phyloP scores from a whole-genome alignment of 2,329 filamentous ascomycete species.

The Pseudogymnoascus sp. region DNA sequence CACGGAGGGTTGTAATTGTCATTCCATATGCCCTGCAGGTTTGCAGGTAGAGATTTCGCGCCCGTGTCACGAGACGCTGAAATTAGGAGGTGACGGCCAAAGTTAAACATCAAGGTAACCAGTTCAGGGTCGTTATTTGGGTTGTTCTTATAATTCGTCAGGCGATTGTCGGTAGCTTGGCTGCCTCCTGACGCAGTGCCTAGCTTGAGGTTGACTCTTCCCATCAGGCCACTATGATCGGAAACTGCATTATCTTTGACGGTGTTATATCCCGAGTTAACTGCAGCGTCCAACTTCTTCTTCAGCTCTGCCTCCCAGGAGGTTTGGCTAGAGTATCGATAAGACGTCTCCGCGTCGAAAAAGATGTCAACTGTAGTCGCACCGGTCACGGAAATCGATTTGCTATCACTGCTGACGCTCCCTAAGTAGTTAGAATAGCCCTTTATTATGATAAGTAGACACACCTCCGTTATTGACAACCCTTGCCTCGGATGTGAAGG shows the following conservation, averaged over 20 bases:
- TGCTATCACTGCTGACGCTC: neutral
- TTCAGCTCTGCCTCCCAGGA: neutral
- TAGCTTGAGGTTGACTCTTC: too few relatives aligned
- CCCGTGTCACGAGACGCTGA: constrained; percentile 16
- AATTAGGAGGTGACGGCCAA: constrained; percentile 26
- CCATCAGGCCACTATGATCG: too few relatives aligned
- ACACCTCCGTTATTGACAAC: neutral
- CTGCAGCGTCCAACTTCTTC: neutral
- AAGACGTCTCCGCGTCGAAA: neutral
- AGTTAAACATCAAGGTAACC: constrained; percentile 24
- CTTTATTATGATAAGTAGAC: too few relatives aligned
- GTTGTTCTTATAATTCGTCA: neutral
- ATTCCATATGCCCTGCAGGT: constrained; percentile 32
- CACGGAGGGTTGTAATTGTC: constrained; percentile 27
- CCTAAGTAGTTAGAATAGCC: too few relatives aligned
- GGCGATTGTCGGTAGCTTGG: neutral
- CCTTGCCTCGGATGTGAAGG: neutral
- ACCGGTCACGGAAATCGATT: neutral
- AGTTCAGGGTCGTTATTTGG: constrained; percentile 12
- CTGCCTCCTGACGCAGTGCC: too few relatives aligned
- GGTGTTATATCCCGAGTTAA: neutral
- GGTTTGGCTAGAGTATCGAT: neutral
- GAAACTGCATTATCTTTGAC: too few relatives aligned
- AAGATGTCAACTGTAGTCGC: neutral
- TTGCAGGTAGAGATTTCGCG: constrained; percentile 25